Evolutionary conservation across 2,329 filamentous ascomycete genomes (phyloP), one percentile per base, ranked within the genome.

Genomic region (Dendryphion nanum): DNA sequence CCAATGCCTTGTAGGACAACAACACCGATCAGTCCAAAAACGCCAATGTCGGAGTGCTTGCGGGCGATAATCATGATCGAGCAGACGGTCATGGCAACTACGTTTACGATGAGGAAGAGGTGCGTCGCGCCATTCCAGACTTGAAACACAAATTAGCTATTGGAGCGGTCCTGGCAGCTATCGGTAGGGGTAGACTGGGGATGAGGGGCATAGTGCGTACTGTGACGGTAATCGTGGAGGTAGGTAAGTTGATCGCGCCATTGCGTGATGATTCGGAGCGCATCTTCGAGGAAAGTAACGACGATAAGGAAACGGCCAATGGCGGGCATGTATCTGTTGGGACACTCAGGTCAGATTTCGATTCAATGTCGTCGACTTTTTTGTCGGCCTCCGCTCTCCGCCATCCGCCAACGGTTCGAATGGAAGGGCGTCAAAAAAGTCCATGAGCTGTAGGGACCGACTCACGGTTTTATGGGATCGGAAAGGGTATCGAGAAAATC

Each of bases 261-360:
- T 82, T 98, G 93, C 53, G 93, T 98, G 57, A 97, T 76, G 70
- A 98, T 98, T 65, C 93, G 82, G 47, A 98, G 75, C 34, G 90
- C 89, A 74, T 98, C 93, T 71, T 98, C 93, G 55, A 98, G 77
- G 73, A 98, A 98, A 46, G 93, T 98, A 37, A 97, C 93, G 40
- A 98, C 93, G 56, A 98, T 98, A 53, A 98, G 72, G 70, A 97
- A 97, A 53, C 93, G 88, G 52, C 93, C 93, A 73, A 98, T 91
- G 50, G 88, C 89, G 42, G 93, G 93, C 30, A 98, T 79, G 66
- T 95, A 94, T 48, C 90, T 95, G 63, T 59, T 51, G 33, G 33
- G 33, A 18, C 5, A n/a, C 16, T 15, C 30, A 39, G 6, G 23
- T 63, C 45, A 65, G 61, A n/a, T n/a, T n/a, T n/a, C n/a, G n/a